Evolutionary conservation across 2,329 filamentous ascomycete genomes (phyloP).

Genomic region (Tolypocladium sp.): DNA sequence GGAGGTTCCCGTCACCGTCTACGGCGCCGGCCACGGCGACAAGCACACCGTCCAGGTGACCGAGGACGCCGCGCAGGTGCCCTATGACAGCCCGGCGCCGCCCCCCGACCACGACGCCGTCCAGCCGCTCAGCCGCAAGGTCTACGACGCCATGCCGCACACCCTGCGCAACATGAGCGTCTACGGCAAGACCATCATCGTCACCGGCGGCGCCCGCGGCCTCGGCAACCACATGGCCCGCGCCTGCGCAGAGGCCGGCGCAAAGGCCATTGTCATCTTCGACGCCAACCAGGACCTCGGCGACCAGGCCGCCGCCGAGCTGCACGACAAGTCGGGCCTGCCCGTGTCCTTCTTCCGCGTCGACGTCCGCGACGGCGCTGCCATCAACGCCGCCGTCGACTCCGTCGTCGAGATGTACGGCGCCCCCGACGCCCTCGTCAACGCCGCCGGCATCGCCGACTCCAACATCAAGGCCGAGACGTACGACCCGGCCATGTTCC

Average conservation of each 20-base stretch:
- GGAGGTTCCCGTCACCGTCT: conserved; percentile 47
- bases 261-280: conserved; percentile 65
- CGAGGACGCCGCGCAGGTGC: conserved; percentile 28
- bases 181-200: conserved; percentile 60
- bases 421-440: conserved; percentile 65
- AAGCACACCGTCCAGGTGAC: conserved; percentile 47
- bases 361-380: conserved; percentile 63
- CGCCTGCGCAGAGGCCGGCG: conserved; percentile 66
- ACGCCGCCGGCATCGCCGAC: conserved; percentile 72
- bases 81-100: conserved; percentile 29
- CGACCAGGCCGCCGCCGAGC: conserved; percentile 58
- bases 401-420: conserved; percentile 59
- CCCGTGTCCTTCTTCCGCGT: conserved; percentile 72
- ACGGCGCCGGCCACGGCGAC: conserved; percentile 37
- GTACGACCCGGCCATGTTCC: conserved; percentile 69
- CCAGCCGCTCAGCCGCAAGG: conserved; percentile 40
- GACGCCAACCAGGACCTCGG: conserved; percentile 70
- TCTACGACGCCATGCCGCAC: conserved; percentile 48
- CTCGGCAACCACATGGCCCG: conserved; percentile 73
- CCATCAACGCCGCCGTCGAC: conserved; percentile 60
- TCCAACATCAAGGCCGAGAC: conserved; percentile 77
- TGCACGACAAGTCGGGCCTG: conserved; percentile 63
- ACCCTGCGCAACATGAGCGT: conserved; percentile 63
- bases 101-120: conserved; percentile 37
- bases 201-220: conserved; percentile 69